Evolutionary conservation across 805 yeast species (phyloP), one percentile per base, ranked within the genome.

Genomic region (Zygosaccharomyces lentus): DNA sequence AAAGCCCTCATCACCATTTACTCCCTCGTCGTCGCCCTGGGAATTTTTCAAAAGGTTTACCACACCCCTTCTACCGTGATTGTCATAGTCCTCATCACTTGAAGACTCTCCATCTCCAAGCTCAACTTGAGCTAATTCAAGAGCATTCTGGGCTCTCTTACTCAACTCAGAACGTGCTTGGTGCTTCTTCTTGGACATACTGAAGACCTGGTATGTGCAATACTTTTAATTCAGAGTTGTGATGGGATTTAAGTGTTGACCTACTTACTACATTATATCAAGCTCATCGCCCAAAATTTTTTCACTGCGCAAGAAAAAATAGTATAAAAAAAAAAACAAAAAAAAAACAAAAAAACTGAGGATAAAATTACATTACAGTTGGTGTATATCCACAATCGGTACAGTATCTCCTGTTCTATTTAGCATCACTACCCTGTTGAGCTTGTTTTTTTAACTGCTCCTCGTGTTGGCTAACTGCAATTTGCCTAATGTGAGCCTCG

Each of bases 61-160:
- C 27, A 71, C 69, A 16, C 71, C 69, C 19, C 70, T 69, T 46
- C 67, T 63, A 24, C 56, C 48, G 19, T 52, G 44, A 40, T 48
- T 52, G 47, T 54, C 54, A 46, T 55, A 48, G 57, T 62, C 62
- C 16, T 57, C 66, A 19, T 66, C 70, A 25, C 61, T 58, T 12
- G 61, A 67, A 26, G 64, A 63, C 37, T 49, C 64, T 34, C 61
- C 37, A 8, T 59, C 64, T 13, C 54, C 62, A 3, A 64, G 58
- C 43, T 70, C 75, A 39, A 66, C 71, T 31, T 67, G 69, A 6
- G 80, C 81, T 12, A 75, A 63, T 49, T 75, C 77, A 45, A 75
- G 71, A 6, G 81, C 81, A 59, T 76, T 75, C 50, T 71, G 66
- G 8, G 72, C 77, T 50, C 77, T 66, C 17, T 50, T 58, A 2